Percentiles rank a stretch among this genome's conserved stretches.
Evolutionary conservation across 257 asterid species (phyloP).

Genomic region (Striga asiatica): DNA sequence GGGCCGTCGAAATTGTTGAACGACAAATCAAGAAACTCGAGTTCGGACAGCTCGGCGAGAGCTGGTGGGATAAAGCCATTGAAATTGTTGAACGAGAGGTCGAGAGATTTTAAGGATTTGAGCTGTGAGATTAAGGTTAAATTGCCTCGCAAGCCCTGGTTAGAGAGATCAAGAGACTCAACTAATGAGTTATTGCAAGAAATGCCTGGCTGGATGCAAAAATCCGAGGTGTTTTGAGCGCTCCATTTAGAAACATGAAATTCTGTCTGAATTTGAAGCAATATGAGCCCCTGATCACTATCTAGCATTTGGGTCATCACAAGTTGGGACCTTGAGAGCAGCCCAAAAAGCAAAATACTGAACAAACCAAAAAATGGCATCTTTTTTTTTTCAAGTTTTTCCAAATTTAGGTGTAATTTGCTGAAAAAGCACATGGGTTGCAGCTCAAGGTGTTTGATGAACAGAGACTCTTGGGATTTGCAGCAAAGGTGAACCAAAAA

Average conservation of each 20-base stretch:
- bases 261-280: conserved; percentile 52
- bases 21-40: conserved; percentile 87
- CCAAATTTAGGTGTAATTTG: too few species aligned
- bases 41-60: conserved; percentile 50
- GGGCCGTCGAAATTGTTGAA: conserved; percentile 55
- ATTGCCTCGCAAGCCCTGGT: conserved; percentile 68
- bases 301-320: conserved; percentile 22
- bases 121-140: conserved; percentile 58
- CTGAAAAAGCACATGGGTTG: conserved; percentile 4
- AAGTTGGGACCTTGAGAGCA: conserved; percentile 37
- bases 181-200: conserved; percentile 53
- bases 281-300: conserved; percentile 28
- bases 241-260: conserved; percentile 57
- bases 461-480: neutral
- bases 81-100: conserved; percentile 73
- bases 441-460: too few species aligned
- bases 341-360: conserved; percentile 34
- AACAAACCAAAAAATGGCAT: conserved; percentile 39
- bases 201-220: conserved; percentile 74
- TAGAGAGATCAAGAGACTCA: conserved; percentile 72
- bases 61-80: conserved; percentile 57
- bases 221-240: conserved; percentile 29
- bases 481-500: neutral
- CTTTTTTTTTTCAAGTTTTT: conserved; percentile 5
- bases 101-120: conserved; percentile 68